phyloP scores from a whole-genome alignment of 2,329 filamentous ascomycete species.

The Colletotrichum sp. region DNA sequence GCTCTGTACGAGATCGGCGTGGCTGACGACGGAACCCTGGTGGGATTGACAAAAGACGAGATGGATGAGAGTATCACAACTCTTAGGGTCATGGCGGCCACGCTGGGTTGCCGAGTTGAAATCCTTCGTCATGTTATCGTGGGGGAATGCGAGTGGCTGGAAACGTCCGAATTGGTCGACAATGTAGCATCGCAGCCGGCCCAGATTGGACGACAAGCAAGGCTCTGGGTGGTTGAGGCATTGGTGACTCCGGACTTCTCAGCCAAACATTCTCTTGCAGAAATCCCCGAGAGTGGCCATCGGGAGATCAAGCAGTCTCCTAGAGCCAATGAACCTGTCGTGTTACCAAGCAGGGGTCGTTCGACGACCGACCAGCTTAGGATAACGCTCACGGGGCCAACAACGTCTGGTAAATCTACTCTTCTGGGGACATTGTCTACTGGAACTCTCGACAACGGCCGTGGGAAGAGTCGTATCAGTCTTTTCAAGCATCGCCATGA shows the following conservation, averaged over 20 bases:
- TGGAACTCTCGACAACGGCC: constrained; percentile 87
- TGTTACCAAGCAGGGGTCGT: constrained; percentile 44
- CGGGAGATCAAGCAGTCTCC: constrained; percentile 1
- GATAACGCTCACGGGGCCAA: constrained; percentile 86
- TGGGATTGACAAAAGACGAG: constrained; percentile 88
- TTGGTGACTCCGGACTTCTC: constrained; percentile 78
- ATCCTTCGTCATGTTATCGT: constrained; percentile 83
- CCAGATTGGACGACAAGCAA: constrained; percentile 43
- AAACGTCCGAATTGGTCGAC: constrained; percentile 40
- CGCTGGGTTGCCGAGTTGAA: constrained; percentile 84
- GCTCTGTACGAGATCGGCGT: constrained; percentile 97
- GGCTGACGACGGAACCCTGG: constrained; percentile 88
- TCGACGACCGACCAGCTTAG: constrained; percentile 77
- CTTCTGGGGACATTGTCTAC: constrained; percentile 88
- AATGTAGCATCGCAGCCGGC: constrained; percentile 26
- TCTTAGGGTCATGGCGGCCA: constrained; percentile 88
- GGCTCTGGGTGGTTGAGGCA: constrained; percentile 88
- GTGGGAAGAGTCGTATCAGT: constrained; percentile 87
- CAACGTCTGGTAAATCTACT: constrained; percentile 91
- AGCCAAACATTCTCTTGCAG: constrained; percentile 26
- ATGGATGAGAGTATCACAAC: constrained; percentile 90
- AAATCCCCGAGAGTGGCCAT: constrained; percentile 20
- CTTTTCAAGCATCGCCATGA: constrained; percentile 93
- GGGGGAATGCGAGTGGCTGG: constrained; percentile 80
- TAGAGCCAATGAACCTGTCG: constrained; percentile 1